A percentile compares a stretch with the other conserved stretches of the same genome.
Evolutionary conservation across 164 flowering plant species (phyloP).

Genomic region (Vitis cinerea): DNA sequence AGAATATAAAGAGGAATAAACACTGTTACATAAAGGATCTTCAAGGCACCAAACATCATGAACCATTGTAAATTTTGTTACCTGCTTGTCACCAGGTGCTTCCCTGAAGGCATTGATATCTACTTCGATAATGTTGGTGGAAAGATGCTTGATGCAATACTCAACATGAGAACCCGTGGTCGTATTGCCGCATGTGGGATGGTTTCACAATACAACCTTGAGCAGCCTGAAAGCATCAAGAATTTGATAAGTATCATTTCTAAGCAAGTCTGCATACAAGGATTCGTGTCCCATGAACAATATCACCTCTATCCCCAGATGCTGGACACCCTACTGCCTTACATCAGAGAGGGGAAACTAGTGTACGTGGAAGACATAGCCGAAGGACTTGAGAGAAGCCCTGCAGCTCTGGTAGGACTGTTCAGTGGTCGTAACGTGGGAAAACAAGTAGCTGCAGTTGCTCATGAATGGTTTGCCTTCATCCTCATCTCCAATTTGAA

Average conservation of each 20-base stretch:
- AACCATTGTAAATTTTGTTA: background rate
- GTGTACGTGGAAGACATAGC: constrained; percentile 47
- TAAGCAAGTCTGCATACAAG: constrained; percentile 42
- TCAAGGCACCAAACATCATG: too few species aligned
- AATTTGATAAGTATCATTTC: constrained; percentile 33
- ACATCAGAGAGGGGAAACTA: constrained; percentile 43
- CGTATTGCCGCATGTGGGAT: constrained; percentile 59
- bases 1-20: too few species aligned
- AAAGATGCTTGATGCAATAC: constrained; percentile 55
- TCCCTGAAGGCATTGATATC: constrained; percentile 62
- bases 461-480: constrained; percentile 18
- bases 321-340: constrained; percentile 26
- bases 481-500: too few species aligned
- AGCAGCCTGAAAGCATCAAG: constrained; percentile 31
- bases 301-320: constrained; percentile 34
- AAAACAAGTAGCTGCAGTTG: constrained; percentile 42
- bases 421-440: constrained; percentile 53
- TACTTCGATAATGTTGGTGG: constrained; percentile 73
- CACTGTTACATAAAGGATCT: too few species aligned
- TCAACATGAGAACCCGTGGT: constrained; percentile 53
- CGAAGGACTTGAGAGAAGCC: constrained; percentile 55
- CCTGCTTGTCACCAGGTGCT: constrained; percentile 25
- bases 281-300: constrained; percentile 36
- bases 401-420: constrained; percentile 50
- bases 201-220: constrained; percentile 48